phyloP scores from a whole-genome alignment of 2,329 filamentous ascomycete species.

The Westerdykella sp. region DNA sequence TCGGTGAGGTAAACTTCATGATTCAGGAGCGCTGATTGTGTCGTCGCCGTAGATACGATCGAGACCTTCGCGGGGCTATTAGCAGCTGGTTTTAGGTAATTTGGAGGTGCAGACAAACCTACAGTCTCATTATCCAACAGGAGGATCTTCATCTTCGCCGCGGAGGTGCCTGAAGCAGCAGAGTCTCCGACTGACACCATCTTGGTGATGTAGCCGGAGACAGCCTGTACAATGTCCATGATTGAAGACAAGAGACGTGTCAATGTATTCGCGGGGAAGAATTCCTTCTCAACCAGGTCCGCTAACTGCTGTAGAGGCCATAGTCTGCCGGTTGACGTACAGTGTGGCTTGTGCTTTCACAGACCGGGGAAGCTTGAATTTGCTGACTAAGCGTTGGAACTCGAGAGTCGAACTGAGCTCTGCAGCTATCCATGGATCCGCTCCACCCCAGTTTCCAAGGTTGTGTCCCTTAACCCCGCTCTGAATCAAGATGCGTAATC shows the following conservation, averaged over 20 bases:
- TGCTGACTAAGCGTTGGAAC: background rate
- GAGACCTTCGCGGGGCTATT: conserved; percentile 52
- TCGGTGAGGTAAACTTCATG: conserved; percentile 98
- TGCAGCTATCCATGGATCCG: too few relatives aligned
- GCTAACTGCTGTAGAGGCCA: conserved; percentile 5
- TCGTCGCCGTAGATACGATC: conserved; percentile 90
- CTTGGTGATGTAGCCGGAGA: conserved; percentile 92
- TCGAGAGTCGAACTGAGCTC: background rate
- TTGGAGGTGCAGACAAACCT: conserved; percentile 43
- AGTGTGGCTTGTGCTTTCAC: conserved; percentile 8
- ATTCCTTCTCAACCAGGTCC: conserved; percentile 1
- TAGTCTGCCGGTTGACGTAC: conserved; percentile 6
- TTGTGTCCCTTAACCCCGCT: background rate
- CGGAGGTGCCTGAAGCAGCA: conserved; percentile 57
- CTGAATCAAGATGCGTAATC: background rate
- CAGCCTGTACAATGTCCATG: conserved; percentile 93
- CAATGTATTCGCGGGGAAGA: background rate
- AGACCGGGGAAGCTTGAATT: background rate
- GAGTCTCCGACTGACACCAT: conserved; percentile 83
- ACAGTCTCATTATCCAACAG: conserved; percentile 88
- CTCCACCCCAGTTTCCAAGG: too few relatives aligned
- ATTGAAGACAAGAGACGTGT: background rate
- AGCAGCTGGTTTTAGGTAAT: conserved; percentile 6
- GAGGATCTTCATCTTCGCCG: conserved; percentile 97
- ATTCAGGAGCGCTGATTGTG: conserved; percentile 87